These are phyloP conservation scores for Russula abietina DNA, from an alignment of 768 basidiomycete genomes.

Conservation along the genomic window DNA sequence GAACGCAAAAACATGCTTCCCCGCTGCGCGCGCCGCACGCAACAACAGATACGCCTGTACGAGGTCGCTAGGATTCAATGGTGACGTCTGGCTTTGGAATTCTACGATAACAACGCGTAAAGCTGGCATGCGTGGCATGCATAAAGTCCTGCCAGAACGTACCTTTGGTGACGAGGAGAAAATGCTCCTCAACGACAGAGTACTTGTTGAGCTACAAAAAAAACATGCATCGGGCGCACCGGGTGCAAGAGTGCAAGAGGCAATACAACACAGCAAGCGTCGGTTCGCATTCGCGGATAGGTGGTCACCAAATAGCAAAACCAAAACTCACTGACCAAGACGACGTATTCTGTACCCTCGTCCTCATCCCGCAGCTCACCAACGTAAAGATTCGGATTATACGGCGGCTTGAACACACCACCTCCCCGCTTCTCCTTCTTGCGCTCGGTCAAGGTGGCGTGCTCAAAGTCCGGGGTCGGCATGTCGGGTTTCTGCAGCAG, in stretches of 20 bases:
- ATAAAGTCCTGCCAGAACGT: conserved; percentile 9
- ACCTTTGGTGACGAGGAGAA: conserved; percentile 86
- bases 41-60: conserved; percentile 72
- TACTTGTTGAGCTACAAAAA: conserved; percentile 71
- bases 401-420: conserved; percentile 88
- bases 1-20: conserved; percentile 68
- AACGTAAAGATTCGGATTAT: conserved; percentile 65
- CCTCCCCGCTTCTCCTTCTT: conserved; percentile 39
- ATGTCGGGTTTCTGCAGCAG: conserved; percentile 67
- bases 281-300: background rate
- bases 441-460: conserved; percentile 24
- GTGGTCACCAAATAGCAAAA: background rate
- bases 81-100: conserved; percentile 70
- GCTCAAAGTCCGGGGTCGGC: conserved; percentile 40
- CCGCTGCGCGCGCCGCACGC: conserved; percentile 54
- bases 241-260: background rate
- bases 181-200: conserved; percentile 77
- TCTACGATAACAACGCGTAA: conserved; percentile 33
- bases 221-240: background rate
- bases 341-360: conserved; percentile 51
- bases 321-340: conserved; percentile 48
- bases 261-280: background rate
- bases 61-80: conserved; percentile 73
- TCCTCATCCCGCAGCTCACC: conserved; percentile 68
- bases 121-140: background rate